Evolutionary conservation across 1,284 basidiomycete species (phyloP), one percentile per base, ranked within the genome.

Genomic region (Cerioporus squamosus): DNA sequence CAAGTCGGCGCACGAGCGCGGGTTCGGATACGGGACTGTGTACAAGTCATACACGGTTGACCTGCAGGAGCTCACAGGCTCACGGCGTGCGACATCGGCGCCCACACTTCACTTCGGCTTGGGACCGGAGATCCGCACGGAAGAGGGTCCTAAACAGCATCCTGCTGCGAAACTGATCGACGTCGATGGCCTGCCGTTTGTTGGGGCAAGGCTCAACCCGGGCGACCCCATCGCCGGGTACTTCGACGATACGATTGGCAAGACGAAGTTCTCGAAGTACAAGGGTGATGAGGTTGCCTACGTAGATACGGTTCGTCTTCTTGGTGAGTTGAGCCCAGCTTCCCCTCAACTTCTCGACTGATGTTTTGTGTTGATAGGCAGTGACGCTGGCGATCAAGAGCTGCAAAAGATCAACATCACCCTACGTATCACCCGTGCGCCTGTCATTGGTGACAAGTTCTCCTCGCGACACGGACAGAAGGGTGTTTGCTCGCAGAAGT

Each of bases 391-490:
- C 23, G 95, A 97, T 70, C 81, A 84, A 5, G 94, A 96, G 74
- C 83, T 95, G 24, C 94, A 97, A 72, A 98, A 97, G 77, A 81
- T 99, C 48, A 95, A 99, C 68, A 82, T 99, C 75, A 97, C 94
- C 43, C 81, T 99, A 44, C 88, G 97, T 36, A 93, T 99, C 67
- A 91, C 95, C 22, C 93, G 97, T 69, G 86, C 95, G 8, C 97
- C 97, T 42, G 95, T 98, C 59, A 99, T 99, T 54, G 97, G 97
- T 46, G 97, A 99, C 82, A 99, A 99, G 79, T 99, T 99, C 76
- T 98, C 96, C 0, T 98, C 97, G 1, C 88, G 97, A 51, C 97
- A 99, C 75, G 97, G 97, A 44, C 97, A 99, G 77, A 99, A 99
- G 77, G 97, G 97, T 83, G 96, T 99, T 44, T 98, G 96, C 74